Conservation (phyloP, 306 rosid genomes). For the Betula pendula region DNA sequence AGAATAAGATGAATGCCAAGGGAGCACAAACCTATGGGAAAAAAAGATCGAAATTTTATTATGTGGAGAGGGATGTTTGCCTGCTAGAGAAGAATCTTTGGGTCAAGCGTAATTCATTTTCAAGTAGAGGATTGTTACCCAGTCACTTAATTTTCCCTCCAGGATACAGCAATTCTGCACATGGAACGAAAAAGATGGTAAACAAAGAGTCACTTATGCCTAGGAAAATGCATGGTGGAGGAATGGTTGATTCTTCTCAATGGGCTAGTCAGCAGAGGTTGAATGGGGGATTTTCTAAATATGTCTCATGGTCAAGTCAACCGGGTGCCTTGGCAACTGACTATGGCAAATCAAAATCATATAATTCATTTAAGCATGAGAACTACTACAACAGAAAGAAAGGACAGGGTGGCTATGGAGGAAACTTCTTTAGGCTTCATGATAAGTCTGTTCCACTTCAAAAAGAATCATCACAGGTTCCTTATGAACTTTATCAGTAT, state of each 20-base stretch:
- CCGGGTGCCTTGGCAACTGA: neutral
- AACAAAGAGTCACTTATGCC: neutral
- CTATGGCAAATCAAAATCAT: neutral
- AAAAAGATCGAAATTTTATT: conserved; percentile 3
- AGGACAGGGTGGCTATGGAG: neutral
- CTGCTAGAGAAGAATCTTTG: neutral
- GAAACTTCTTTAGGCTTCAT: neutral
- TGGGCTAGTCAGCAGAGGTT: conserved; percentile 13
- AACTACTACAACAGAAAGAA: neutral
- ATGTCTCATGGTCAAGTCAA: conserved; percentile 4
- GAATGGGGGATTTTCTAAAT: neutral
- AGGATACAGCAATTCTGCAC: conserved; percentile 5
- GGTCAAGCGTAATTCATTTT: conserved; percentile 3
- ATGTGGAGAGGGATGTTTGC: neutral
- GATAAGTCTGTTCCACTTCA: conserved; percentile 1
- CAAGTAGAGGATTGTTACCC: neutral
- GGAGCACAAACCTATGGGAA: conserved; percentile 3
- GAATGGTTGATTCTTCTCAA: neutral
- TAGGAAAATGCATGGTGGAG: neutral
- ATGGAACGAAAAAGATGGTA: neutral
- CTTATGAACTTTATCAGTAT: neutral
- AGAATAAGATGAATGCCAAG: conserved; percentile 8
- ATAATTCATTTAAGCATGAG: neutral
- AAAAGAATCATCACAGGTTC: neutral
- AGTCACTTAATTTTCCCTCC: neutral